phyloP scores from a whole-genome alignment of 805 yeast genomes.

The Kodamaea lidongshanica region DNA sequence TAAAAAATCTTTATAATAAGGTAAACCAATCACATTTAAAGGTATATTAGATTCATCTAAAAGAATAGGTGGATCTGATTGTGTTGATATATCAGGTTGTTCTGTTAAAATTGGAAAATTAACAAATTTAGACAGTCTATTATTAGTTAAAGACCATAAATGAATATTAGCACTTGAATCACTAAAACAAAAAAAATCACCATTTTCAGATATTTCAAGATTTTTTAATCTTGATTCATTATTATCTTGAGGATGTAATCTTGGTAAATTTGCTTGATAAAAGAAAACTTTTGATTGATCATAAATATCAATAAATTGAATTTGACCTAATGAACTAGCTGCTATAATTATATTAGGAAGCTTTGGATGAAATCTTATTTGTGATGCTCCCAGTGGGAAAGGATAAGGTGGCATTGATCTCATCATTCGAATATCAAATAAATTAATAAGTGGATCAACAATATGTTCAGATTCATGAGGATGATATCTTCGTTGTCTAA shows the following conservation, averaged over 20 bases:
- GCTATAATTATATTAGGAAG: constrained; percentile 70
- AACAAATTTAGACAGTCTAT: no score
- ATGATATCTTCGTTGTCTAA: constrained; percentile 48
- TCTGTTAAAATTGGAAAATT: constrained; percentile 41
- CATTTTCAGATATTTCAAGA: constrained; percentile 57
- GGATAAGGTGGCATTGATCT: constrained; percentile 72
- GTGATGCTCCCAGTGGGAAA: constrained; percentile 85
- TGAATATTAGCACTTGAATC: constrained; percentile 61
- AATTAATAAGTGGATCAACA: constrained; percentile 74
- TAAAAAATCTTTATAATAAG: constrained; percentile 71
- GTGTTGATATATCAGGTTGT: constrained; percentile 43
- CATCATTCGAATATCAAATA: constrained; percentile 72
- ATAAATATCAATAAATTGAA: constrained; percentile 78
- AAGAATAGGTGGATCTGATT: constrained; percentile 10
- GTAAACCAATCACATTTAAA: constrained; percentile 73
- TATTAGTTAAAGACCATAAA: constrained; percentile 51
- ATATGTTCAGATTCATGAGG: constrained; percentile 19
- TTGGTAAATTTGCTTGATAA: constrained; percentile 55
- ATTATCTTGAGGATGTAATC: constrained; percentile 15
- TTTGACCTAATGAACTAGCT: constrained; percentile 71
- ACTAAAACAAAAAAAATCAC: constrained; percentile 67
- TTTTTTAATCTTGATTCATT: no score
- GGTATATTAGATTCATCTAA: constrained; percentile 35
- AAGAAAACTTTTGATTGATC: constrained; percentile 65
- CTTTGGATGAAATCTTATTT: constrained; percentile 80